Evolutionary conservation across 345 rosid genomes (phyloP).

Genomic region (Moricandia moricandioides): DNA sequence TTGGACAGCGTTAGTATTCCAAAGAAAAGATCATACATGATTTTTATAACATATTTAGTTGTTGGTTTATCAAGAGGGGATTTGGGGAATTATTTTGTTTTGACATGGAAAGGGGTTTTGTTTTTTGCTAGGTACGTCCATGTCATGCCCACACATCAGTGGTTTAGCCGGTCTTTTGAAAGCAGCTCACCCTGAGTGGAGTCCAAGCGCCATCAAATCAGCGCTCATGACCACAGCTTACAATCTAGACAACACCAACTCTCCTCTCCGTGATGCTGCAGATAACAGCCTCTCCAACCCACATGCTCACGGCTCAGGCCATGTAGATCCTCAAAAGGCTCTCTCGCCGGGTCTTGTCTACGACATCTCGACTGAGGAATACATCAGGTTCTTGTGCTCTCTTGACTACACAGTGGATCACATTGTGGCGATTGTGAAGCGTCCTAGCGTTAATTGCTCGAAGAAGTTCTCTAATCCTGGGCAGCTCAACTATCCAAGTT

Average conservation of each 20-base stretch:
- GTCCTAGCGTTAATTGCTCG: constrained; percentile 56
- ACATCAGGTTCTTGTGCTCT: constrained; percentile 73
- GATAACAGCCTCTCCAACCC: constrained; percentile 61
- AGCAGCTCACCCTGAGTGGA: constrained; percentile 87
- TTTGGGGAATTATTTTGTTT: background rate
- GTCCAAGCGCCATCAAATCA: constrained; percentile 82
- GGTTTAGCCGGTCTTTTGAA: constrained; percentile 82
- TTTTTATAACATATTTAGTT: background rate
- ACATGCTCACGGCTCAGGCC: constrained; percentile 76
- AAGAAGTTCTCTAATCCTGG: constrained; percentile 70
- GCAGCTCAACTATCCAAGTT: constrained; percentile 81
- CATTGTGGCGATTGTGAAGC: constrained; percentile 60
- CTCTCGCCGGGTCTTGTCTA: constrained; percentile 82
- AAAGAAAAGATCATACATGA: background rate
- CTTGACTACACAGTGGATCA: constrained; percentile 59
- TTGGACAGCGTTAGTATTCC: too few species aligned
- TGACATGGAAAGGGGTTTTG: background rate
- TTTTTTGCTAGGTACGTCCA: constrained; percentile 65
- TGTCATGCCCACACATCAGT: constrained; percentile 97
- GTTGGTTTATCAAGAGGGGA: background rate
- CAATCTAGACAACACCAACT: constrained; percentile 58
- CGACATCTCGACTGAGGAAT: constrained; percentile 66
- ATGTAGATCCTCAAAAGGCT: constrained; percentile 78
- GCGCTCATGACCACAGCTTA: constrained; percentile 89
- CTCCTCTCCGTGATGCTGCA: constrained; percentile 63